Percentiles rank a stretch among this genome's conserved stretches.
phyloP scores from a whole-genome alignment of 495 filamentous ascomycete genomes.

The Pyrenula massariospora region DNA sequence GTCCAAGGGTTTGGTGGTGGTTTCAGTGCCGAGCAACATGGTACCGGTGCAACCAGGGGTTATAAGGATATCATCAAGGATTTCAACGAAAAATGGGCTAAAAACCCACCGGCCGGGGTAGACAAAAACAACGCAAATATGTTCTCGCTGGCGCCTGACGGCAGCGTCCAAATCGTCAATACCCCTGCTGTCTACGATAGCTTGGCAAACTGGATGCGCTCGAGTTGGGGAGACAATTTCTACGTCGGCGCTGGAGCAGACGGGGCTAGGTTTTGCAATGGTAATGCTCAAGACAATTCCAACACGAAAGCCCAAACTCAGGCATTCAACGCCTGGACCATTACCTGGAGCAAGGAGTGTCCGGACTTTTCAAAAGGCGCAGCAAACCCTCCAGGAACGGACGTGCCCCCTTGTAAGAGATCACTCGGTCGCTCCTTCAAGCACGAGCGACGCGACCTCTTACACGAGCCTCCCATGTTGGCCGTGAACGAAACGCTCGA shows the following conservation, averaged over 20 bases:
- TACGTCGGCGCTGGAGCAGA: neutral
- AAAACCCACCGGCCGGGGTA: neutral
- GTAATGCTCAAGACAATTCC: neutral
- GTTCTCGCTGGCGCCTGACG: neutral
- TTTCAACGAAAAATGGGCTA: neutral
- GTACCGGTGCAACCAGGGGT: neutral
- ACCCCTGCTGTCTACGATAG: neutral
- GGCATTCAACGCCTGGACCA: neutral
- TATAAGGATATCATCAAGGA: neutral
- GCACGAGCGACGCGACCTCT: neutral
- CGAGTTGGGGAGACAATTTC: neutral
- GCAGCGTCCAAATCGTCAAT: neutral
- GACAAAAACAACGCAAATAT: neutral
- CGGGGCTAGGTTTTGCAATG: neutral
- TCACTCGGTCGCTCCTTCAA: neutral
- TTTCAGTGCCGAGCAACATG: neutral
- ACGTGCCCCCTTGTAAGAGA: neutral
- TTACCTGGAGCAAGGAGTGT: neutral
- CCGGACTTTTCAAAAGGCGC: neutral
- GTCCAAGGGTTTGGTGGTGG: neutral
- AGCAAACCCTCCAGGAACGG: neutral
- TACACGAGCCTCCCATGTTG: neutral
- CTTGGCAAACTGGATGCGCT: neutral
- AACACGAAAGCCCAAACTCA: neutral
- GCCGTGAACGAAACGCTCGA: neutral